Evolutionary conservation across 768 basidiomycete species (phyloP), one percentile per base, ranked within the genome.

Genomic region (Rhodotorula babjevae): DNA sequence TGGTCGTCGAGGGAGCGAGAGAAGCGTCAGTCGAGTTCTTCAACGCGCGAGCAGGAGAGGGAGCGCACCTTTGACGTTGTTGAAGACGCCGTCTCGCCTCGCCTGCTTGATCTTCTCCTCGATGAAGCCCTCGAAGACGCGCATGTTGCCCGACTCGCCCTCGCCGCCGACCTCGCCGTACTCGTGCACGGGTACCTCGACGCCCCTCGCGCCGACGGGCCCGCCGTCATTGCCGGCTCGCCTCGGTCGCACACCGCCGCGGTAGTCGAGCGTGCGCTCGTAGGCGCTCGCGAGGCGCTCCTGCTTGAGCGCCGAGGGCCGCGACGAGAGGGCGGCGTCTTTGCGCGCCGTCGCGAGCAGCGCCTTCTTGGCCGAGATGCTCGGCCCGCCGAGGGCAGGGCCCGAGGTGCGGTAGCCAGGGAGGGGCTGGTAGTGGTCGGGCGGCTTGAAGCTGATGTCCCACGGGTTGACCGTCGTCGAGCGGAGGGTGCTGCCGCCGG

Each of bases 11-110:
- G n/a, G 3, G 23, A 49, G 19, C 19, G 46, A 11, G 46, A 19
- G 2, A 3, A 46, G 47, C 47, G 47, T 23, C 19, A 10, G 47
- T 49, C 18, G 10, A 18, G 23, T 3, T 7, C 12, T 3, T 7
- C 12, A 19, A 23, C 19, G 47, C 47, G 18, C 19, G 21, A 49
- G 18, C 3, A 3, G 21, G 21, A 21, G 49, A 3, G 49, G 18
- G 49, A 10, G 23, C 50, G 50, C 23, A 2, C 91, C 91, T 77
- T 87, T 86, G 52, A 92, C 82, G n/a, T 82, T 83, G n/a, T 86
- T 85, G 79, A 92, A 92, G 25, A 86, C 81, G 3, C 92, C 91
- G 15, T 86, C 86, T 63, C 84, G 82, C 31, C 87, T 82, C 25
- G 88, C 89, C 83, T 84, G 86, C 89, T 90, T 74, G 52, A 57